Percentiles rank a stretch among this genome's conserved stretches.
These are phyloP conservation scores for Crucihimalaya himalaica DNA, from an alignment of 345 rosid species.

Conservation along the genomic window DNA sequence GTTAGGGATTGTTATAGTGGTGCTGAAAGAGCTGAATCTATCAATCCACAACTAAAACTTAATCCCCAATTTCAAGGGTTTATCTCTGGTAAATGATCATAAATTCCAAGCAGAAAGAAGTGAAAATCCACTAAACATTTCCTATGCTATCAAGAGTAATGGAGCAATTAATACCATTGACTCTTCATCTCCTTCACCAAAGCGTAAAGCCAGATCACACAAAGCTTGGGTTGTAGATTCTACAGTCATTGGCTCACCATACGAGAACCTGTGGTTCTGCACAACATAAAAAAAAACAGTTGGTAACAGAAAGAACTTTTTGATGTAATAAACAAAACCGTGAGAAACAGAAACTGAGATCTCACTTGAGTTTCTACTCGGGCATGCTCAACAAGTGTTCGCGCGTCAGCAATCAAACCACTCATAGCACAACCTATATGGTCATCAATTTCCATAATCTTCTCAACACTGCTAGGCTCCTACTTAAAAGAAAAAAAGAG, in stretches of 20 bases:
- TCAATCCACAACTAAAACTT: background rate
- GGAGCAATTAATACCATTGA: slow-evolving; percentile 62
- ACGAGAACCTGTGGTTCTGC: slow-evolving; percentile 93
- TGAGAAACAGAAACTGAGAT: slow-evolving; percentile 5
- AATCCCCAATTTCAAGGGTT: background rate
- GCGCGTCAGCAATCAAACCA: slow-evolving; percentile 92
- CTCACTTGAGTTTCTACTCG: slow-evolving; percentile 92
- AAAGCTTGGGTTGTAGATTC: slow-evolving; percentile 97
- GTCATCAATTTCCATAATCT: slow-evolving; percentile 90
- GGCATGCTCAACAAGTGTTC: slow-evolving; percentile 95
- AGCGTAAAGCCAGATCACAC: slow-evolving; percentile 90
- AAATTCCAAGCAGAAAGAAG: background rate
- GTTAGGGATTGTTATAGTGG: background rate
- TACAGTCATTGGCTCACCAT: slow-evolving; percentile 98
- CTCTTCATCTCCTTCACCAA: slow-evolving; percentile 99
- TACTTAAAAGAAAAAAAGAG: slow-evolving; percentile 29
- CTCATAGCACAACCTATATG: slow-evolving; percentile 99
- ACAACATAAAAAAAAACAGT: background rate
- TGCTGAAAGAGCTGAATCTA: background rate
- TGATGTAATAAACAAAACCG: background rate
- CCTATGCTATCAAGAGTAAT: background rate
- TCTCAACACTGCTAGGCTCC: slow-evolving; percentile 97
- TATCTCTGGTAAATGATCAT: slow-evolving; percentile 8
- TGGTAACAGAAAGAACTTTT: slow-evolving; percentile 1
- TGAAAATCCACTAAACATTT: background rate